Evolutionary conservation across 768 basidiomycete genomes (phyloP).

Genomic region (Porphyrellus cyaneotinctus): DNA sequence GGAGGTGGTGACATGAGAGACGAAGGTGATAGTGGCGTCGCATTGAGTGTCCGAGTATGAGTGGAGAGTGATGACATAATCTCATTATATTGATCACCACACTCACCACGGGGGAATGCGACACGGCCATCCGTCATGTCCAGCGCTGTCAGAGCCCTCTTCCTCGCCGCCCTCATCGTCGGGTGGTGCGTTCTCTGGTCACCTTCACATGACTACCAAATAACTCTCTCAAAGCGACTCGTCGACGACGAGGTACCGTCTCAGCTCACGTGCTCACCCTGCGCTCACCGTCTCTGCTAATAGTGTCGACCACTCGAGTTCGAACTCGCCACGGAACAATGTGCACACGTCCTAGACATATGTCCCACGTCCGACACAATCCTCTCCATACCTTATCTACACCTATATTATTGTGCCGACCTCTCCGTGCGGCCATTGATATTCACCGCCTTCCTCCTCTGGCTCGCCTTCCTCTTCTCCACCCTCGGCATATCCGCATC

Average conservation of each 20-base stretch:
- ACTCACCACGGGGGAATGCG: no score
- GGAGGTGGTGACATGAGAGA: neutral
- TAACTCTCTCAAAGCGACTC: no score
- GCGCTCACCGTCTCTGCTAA: no score
- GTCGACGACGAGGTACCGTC: no score
- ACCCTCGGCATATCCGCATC: slow-evolving; percentile 93
- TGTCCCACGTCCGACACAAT: slow-evolving; percentile 62
- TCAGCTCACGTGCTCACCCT: no score
- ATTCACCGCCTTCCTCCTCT: slow-evolving; percentile 63
- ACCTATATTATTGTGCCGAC: slow-evolving; percentile 66
- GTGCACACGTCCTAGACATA: slow-evolving; percentile 52
- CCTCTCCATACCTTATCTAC: slow-evolving; percentile 66
- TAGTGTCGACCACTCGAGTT: slow-evolving; percentile 69
- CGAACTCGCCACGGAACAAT: slow-evolving; percentile 50
- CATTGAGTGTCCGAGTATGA: no score
- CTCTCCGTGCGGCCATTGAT: slow-evolving; percentile 50
- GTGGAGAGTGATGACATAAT: slow-evolving; percentile 13
- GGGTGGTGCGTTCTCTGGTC: slow-evolving; percentile 51
- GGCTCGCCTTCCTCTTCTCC: slow-evolving; percentile 92
- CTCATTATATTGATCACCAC: no score
- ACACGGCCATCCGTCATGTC: slow-evolving; percentile 38
- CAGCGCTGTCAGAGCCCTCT: slow-evolving; percentile 43
- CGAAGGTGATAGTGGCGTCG: neutral
- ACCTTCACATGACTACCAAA: no score
- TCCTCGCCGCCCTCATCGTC: slow-evolving; percentile 49